A percentile compares a stretch with the other conserved stretches of the same genome.
phyloP scores from a whole-genome alignment of 257 asterid species.

The Forsythia suspensa region DNA sequence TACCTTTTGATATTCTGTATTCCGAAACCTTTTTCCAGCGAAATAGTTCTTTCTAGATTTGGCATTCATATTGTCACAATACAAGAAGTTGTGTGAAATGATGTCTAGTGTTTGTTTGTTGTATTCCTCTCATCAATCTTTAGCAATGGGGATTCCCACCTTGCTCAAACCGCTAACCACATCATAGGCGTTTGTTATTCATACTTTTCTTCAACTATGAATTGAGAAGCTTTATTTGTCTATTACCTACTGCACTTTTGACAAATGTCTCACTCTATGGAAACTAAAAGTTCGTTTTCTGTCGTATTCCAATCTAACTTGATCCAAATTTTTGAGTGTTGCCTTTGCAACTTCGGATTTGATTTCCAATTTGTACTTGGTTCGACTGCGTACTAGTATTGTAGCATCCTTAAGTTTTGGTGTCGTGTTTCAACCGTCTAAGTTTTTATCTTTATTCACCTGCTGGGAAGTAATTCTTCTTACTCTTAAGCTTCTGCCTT shows the following conservation, averaged over 20 bases:
- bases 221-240: constrained; percentile 6
- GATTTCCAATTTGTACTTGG: background rate
- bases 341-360: background rate
- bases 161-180: background rate
- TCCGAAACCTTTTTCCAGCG: background rate
- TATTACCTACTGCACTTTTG: background rate
- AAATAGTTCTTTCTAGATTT: background rate
- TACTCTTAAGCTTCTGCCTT: background rate
- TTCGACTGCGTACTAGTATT: background rate
- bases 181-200: background rate
- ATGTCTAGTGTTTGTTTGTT: background rate
- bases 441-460: background rate
- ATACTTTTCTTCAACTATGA: background rate
- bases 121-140: background rate
- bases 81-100: background rate
- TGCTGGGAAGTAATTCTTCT: background rate
- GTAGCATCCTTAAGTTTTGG: background rate
- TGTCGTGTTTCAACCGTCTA: background rate
- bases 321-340: background rate
- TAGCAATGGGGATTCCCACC: background rate
- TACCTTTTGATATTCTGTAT: background rate
- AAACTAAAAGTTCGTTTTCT: constrained; percentile 12
- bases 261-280: background rate
- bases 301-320: background rate
- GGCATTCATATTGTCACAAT: background rate